Conservation (phyloP, 2,329 filamentous ascomycete species). For the Ophiostoma ulmi region DNA sequence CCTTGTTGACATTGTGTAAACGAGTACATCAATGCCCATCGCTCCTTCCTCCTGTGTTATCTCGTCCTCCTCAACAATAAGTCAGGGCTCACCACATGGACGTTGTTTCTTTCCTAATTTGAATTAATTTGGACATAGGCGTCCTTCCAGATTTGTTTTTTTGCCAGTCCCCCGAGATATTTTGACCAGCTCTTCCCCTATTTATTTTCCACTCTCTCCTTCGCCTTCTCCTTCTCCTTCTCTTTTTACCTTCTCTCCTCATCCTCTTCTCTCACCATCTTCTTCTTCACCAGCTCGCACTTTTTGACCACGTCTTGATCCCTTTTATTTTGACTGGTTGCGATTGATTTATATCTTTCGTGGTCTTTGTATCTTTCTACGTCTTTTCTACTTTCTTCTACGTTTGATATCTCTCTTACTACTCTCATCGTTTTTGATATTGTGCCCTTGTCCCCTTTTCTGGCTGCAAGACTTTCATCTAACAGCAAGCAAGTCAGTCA, state of each 20-base stretch:
- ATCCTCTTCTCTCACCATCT: conserved; percentile 13
- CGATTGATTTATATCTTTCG: conserved; percentile 2
- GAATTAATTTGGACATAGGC: neutral
- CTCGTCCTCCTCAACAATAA: neutral
- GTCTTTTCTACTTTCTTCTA: neutral
- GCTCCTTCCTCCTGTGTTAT: neutral
- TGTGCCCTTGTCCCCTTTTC: conserved; percentile 4
- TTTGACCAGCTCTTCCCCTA: neutral
- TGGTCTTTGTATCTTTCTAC: conserved; percentile 8
- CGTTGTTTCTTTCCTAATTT: neutral
- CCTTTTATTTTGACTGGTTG: conserved; percentile 16
- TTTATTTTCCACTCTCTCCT: no score
- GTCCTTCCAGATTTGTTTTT: neutral
- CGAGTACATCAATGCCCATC: neutral
- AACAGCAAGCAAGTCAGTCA: neutral
- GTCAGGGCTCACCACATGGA: neutral
- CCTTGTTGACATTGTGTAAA: neutral
- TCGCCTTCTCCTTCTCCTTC: neutral
- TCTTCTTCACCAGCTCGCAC: conserved; percentile 19
- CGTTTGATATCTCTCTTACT: neutral
- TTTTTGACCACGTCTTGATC: conserved; percentile 23
- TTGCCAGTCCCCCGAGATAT: neutral
- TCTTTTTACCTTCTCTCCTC: neutral
- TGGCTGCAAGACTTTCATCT: neutral
- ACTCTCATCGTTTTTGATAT: conserved; percentile 19